These are phyloP conservation scores for Trichomonas vaginalis DNA, from an alignment of 208 protist genomes.

Conservation along the genomic window DNA sequence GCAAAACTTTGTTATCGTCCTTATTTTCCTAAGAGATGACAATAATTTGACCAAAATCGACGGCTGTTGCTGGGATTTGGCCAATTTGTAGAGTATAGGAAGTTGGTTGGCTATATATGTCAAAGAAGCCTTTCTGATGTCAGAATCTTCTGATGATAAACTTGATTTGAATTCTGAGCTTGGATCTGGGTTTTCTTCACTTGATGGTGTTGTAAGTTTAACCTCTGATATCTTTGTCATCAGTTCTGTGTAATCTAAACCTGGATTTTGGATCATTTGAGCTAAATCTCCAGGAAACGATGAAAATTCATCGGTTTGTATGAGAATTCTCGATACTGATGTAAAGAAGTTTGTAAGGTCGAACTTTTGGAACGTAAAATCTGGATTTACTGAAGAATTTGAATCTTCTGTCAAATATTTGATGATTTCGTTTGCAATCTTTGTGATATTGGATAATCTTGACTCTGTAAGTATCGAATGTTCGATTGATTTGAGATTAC, in stretches of 20 bases:
- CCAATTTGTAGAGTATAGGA: not conserved
- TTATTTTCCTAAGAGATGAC: not conserved
- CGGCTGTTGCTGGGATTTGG: not conserved
- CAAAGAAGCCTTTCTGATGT: not conserved
- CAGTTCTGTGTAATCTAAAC: not conserved
- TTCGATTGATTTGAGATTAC: not conserved
- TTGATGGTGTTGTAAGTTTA: not conserved
- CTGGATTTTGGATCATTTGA: not conserved
- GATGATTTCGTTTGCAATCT: not conserved
- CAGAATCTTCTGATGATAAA: not conserved
- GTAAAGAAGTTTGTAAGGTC: not conserved
- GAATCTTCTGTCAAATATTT: not conserved
- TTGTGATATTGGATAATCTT: not conserved
- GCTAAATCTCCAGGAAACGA: not conserved
- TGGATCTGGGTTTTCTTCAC: not conserved
- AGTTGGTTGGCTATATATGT: not conserved
- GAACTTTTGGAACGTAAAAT: not conserved
- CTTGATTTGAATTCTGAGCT: not conserved
- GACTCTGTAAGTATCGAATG: not conserved
- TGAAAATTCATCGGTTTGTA: not conserved
- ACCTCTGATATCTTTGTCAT: not conserved
- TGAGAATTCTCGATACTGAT: not conserved
- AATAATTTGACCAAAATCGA: not conserved
- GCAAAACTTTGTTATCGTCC: not conserved
- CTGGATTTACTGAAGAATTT: not conserved